phyloP scores from a whole-genome alignment of 2,329 filamentous ascomycete species.

The Apiospora malaysiana region DNA sequence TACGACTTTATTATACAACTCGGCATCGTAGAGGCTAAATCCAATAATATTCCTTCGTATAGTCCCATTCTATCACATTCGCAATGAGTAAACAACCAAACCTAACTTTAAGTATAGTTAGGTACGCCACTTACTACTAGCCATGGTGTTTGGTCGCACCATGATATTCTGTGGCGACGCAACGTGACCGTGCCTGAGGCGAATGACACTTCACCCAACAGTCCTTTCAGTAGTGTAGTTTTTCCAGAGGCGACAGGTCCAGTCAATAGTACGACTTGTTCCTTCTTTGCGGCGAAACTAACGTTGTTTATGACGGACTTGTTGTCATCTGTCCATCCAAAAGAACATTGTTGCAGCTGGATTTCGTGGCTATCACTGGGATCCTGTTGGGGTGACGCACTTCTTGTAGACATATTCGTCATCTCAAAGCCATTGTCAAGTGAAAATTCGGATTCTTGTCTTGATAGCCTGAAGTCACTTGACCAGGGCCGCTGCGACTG shows the following conservation, averaged over 20 bases:
- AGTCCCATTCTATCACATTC: slow-evolving; percentile 35
- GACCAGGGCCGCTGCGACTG: background rate
- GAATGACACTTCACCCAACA: slow-evolving; percentile 22
- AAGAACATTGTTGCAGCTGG: slow-evolving; percentile 27
- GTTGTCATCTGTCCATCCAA: slow-evolving; percentile 20
- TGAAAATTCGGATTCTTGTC: background rate
- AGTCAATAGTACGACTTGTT: slow-evolving; percentile 41
- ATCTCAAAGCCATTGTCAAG: background rate
- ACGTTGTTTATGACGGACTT: slow-evolving; percentile 34
- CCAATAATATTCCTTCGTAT: slow-evolving; percentile 43
- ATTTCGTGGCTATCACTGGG: background rate
- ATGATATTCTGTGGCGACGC: slow-evolving; percentile 3
- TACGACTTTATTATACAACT: slow-evolving; percentile 41
- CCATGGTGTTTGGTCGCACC: slow-evolving; percentile 25
- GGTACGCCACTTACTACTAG: slow-evolving; percentile 6
- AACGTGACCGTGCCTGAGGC: slow-evolving; percentile 6
- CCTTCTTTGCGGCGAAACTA: slow-evolving; percentile 35
- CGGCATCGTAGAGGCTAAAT: slow-evolving; percentile 33
- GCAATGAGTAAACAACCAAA: background rate
- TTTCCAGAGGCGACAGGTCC: slow-evolving; percentile 26
- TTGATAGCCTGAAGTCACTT: background rate
- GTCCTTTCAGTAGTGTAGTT: slow-evolving; percentile 21
- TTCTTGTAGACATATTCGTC: too few species aligned
- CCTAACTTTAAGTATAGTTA: background rate
- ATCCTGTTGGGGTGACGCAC: background rate